These are phyloP conservation scores for Cylindrodendrum hubeiense DNA, from an alignment of 2,329 filamentous ascomycete species.

Conservation along the genomic window DNA sequence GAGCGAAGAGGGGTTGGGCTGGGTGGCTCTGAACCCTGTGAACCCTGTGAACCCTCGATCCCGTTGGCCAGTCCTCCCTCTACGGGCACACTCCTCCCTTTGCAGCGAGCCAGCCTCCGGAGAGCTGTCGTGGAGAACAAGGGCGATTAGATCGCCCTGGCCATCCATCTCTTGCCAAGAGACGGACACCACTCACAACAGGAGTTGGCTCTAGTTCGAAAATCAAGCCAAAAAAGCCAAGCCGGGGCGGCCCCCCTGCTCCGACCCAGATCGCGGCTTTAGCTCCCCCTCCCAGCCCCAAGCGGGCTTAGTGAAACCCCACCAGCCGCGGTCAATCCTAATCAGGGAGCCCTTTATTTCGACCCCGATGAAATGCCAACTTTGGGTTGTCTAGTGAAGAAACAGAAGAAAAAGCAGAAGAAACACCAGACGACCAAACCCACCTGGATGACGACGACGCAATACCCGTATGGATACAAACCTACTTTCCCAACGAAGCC, in stretches of 20 bases:
- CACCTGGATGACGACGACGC: too few relatives aligned
- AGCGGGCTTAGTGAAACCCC: conserved; percentile 24
- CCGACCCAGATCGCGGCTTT: conserved; percentile 36
- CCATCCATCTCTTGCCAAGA: not conserved
- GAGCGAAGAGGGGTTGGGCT: conserved; percentile 7
- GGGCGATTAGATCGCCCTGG: not conserved
- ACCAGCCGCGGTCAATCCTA: conserved; percentile 31
- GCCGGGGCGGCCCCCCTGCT: conserved; percentile 32
- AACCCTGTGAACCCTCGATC: not conserved
- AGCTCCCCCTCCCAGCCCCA: conserved; percentile 27
- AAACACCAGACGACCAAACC: not conserved
- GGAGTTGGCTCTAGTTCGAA: not conserved
- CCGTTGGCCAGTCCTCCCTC: too few relatives aligned
- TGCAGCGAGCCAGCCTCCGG: not conserved
- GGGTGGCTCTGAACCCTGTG: not conserved
- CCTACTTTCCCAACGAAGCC: not conserved
- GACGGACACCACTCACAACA: not conserved
- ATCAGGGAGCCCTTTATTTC: conserved; percentile 37
- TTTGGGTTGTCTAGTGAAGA: not conserved
- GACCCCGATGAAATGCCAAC: conserved; percentile 9
- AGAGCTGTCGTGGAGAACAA: not conserved
- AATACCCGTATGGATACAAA: not conserved
- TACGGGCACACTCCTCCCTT: not conserved
- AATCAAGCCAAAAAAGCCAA: conserved; percentile 31
- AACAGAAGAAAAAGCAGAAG: too few relatives aligned